Percentiles rank a stretch among this genome's conserved stretches.
Evolutionary conservation across 306 rosid genomes (phyloP).

Genomic region (Quercus agrifolia): DNA sequence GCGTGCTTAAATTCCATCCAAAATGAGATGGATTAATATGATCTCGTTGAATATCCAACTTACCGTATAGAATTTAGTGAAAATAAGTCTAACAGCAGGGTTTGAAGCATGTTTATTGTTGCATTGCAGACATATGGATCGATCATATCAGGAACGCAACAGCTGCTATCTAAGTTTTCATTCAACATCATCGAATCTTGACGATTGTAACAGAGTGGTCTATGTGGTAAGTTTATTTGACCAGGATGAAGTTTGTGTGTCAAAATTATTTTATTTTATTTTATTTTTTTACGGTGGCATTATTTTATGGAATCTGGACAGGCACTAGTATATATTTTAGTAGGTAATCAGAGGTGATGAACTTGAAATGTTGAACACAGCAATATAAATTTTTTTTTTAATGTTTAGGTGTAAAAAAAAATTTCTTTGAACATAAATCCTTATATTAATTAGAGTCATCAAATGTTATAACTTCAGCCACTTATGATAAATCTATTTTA

Average conservation of each 20-base stretch:
- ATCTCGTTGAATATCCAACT: not conserved
- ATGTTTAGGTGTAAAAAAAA: not conserved
- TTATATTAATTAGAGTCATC: not conserved
- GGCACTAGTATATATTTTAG: conserved; percentile 16
- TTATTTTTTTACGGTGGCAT: not conserved
- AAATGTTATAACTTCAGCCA: not conserved
- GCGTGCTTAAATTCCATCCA: not conserved
- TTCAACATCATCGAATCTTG: too few relatives aligned
- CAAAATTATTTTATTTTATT: too few relatives aligned
- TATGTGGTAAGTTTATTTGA: too few relatives aligned
- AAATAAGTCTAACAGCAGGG: not conserved
- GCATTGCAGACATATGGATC: conserved; percentile 74
- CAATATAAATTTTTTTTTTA: not conserved
- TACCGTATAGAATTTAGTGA: not conserved
- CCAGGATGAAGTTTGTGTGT: too few relatives aligned
- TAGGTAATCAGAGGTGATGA: not conserved
- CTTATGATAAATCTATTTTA: not conserved
- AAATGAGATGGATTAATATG: not conserved
- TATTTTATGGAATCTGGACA: not conserved
- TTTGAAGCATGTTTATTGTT: not conserved
- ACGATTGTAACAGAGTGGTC: too few relatives aligned
- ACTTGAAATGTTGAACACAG: not conserved
- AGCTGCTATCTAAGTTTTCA: conserved; percentile 30
- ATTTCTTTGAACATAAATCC: not conserved
- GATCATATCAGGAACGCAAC: conserved; percentile 65